Base-by-base conservation (phyloP, 495 filamentous ascomycete species). In the Xylaria longipes region DNA sequence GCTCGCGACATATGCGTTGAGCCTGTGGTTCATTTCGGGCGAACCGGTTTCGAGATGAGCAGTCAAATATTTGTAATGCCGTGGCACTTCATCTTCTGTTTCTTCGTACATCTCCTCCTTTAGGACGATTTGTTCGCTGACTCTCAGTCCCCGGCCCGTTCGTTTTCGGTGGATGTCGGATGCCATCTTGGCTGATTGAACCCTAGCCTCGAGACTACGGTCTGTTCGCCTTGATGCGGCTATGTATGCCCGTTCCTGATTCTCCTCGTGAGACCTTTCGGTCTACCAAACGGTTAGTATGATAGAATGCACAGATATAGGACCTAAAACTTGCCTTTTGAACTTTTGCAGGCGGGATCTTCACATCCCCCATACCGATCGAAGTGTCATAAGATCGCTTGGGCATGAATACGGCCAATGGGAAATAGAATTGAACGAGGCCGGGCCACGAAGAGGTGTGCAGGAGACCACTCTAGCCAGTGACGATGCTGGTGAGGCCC, bases 31-130 rank as follows among this genome's bases (percentile, higher is more conserved):
- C 82, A 90, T 88, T 43, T 88, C 85, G 33, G 78, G 73, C 3
- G 86, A 87, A 14, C 81, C 77, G 12, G 87, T 87, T 56, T 87
- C 85, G 22, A 90, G 77, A 72, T 89, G 85, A 14, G 84, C 85
- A 25, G 85, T 86, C 37, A 90, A 81, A 37, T 82, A 80, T 50
- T 86, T 85, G 74, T 89, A 91, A 65, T 86, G 82, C 35, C 78
- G 76, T 12, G 84, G 83, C 0, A 84, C 70, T 25, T 86, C 84
- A 61, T 97, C 94, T 46, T 98, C 95, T 77, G 97, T 92, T 79
- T 98, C 95, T 78, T 97, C 95, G 79, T 98, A 98, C 94, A 97
- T 97, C 81, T 96, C 94, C 79, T 97, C 95, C 75, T 93, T 94
- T 71, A 93, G 81, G 12, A 98, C 96, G 80, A 96, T 94, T 76